Conservation (phyloP, 768 basidiomycete species). For the Gyrodon lividus region DNA sequence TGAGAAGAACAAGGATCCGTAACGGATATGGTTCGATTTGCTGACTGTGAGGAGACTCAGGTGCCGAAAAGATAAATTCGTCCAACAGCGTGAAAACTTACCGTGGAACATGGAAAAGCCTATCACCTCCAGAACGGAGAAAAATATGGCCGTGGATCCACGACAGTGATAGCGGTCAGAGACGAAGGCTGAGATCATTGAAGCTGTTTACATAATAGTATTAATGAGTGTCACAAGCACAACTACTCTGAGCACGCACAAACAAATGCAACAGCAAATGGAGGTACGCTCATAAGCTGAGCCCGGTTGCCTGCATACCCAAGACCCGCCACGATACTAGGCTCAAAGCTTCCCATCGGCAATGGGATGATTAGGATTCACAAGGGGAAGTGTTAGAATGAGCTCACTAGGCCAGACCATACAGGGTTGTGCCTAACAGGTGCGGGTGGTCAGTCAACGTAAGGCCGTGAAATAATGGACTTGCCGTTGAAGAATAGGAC, state of each 20-base stretch:
- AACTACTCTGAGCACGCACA: conserved; percentile 30
- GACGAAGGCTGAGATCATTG: conserved; percentile 41
- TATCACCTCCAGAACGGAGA: conserved; percentile 40
- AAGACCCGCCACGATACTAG: conserved; percentile 65
- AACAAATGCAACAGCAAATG: conserved; percentile 50
- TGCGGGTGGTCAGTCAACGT: not conserved
- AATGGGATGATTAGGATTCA: conserved; percentile 41
- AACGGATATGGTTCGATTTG: conserved; percentile 41
- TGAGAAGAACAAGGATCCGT: conserved; percentile 56
- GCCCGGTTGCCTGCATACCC: conserved; percentile 54
- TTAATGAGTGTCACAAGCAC: not conserved
- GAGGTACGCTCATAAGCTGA: conserved; percentile 63
- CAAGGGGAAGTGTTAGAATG: conserved; percentile 18
- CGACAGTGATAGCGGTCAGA: conserved; percentile 55
- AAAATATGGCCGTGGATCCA: conserved; percentile 45
- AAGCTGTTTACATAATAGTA: conserved; percentile 25
- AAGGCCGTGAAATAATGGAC: conserved; percentile 12
- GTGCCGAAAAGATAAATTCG: not conserved
- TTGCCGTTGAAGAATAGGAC: conserved; percentile 54
- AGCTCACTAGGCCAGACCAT: conserved; percentile 25
- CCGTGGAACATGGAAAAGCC: conserved; percentile 60
- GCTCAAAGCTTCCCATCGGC: conserved; percentile 53
- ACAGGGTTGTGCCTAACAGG: conserved; percentile 14
- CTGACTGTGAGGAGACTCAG: conserved; percentile 14
- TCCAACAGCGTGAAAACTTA: conserved; percentile 21